Conservation (phyloP, 176 grass and related monocot species). For the Chloris gayana region DNA sequence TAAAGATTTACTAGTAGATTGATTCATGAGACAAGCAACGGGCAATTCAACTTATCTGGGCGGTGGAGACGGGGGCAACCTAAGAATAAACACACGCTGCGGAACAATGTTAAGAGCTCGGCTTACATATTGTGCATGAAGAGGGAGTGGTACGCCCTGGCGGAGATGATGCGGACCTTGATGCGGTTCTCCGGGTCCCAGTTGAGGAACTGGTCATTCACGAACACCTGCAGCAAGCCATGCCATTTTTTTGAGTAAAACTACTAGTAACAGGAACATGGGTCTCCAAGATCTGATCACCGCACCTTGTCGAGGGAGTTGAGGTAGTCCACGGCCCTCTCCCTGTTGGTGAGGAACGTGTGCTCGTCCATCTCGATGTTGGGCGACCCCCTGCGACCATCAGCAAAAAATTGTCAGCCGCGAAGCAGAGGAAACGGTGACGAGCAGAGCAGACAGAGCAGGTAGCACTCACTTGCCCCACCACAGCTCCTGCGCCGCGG, state of each 20-base stretch:
- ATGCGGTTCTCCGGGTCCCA: constrained; percentile 93
- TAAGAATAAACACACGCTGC: constrained; percentile 37
- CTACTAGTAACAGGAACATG: neutral
- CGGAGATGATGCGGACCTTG: constrained; percentile 97
- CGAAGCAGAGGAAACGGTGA: neutral
- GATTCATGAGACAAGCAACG: constrained; percentile 36
- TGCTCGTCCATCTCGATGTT: constrained; percentile 99
- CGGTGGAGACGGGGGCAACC: constrained; percentile 28
- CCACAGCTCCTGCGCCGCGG: constrained; percentile 79
- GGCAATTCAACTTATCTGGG: constrained; percentile 79
- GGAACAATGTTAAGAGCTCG: constrained; percentile 31
- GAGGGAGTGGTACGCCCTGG: constrained; percentile 97
- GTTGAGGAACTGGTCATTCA: constrained; percentile 99
- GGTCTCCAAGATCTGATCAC: neutral
- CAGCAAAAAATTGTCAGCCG: neutral
- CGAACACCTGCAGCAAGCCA: constrained; percentile 58
- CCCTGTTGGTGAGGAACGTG: constrained; percentile 89
- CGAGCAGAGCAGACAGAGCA: neutral
- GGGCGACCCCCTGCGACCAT: constrained; percentile 69
- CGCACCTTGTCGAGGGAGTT: constrained; percentile 91
- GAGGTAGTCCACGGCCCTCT: constrained; percentile 95
- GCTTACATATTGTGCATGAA: constrained; percentile 99
- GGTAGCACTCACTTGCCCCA: constrained; percentile 91
- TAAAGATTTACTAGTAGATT: constrained; percentile 4
- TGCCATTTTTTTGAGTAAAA: neutral